These are phyloP conservation scores for Nakaseomyces glabratus DNA, from an alignment of 1,139 yeast species.

Conservation along the genomic window DNA sequence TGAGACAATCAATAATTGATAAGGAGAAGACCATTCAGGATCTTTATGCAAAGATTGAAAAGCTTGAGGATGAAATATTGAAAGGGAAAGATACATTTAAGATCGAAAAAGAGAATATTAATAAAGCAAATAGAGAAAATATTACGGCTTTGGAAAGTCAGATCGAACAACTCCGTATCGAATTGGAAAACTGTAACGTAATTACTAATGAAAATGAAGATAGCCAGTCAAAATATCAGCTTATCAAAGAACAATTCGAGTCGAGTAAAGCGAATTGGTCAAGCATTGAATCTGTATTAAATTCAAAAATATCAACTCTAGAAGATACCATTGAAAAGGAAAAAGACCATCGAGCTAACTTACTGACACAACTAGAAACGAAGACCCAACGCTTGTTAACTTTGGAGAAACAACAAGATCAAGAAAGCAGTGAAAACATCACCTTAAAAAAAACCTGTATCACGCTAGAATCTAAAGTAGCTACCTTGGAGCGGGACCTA, in stretches of 20 bases:
- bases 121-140: constrained; percentile 22
- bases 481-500: constrained; percentile 10
- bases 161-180: constrained; percentile 37
- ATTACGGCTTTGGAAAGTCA: constrained; percentile 33
- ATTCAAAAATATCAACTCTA: constrained; percentile 40
- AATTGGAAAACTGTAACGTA: constrained; percentile 27
- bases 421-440: not conserved
- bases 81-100: constrained; percentile 13
- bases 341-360: constrained; percentile 5
- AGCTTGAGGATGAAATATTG: constrained; percentile 8
- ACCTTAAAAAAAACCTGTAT: not conserved
- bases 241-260: constrained; percentile 19
- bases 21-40: constrained; percentile 8
- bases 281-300: constrained; percentile 46
- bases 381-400: not conserved
- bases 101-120: constrained; percentile 30
- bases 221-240: constrained; percentile 41
- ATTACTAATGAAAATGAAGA: constrained; percentile 14
- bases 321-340: constrained; percentile 28
- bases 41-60: constrained; percentile 10
- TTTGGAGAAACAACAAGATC: constrained; percentile 1
- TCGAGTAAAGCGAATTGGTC: constrained; percentile 63
- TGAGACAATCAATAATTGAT: constrained; percentile 8
- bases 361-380: not conserved
- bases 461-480: constrained; percentile 5